Conservation (phyloP, 345 rosid species). For the Corymbia maculata region DNA sequence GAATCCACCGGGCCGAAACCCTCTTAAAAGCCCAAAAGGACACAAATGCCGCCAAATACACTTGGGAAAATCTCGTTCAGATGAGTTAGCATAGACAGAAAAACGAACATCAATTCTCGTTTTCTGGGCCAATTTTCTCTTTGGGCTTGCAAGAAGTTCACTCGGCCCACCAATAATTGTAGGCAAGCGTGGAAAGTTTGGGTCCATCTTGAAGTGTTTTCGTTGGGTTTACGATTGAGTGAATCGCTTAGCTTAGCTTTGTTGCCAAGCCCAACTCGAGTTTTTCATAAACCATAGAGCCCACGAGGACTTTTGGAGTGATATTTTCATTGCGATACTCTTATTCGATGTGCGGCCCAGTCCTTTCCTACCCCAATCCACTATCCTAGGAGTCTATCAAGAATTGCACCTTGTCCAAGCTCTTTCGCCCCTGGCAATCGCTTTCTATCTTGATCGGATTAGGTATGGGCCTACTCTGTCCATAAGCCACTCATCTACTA, state of each 20-base stretch:
- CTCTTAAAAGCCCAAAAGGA: background rate
- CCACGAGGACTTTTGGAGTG: background rate
- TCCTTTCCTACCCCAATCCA: background rate
- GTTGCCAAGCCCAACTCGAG: background rate
- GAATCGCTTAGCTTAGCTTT: background rate
- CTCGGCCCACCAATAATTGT: background rate
- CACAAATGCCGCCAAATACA: background rate
- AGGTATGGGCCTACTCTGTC: background rate
- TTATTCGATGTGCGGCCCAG: background rate
- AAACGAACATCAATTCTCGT: background rate
- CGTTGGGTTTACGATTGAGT: background rate
- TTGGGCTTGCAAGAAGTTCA: background rate
- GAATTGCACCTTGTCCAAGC: background rate
- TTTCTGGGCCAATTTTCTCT: background rate
- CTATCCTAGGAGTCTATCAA: background rate
- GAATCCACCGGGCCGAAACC: background rate
- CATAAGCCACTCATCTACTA: background rate
- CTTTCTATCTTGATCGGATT: background rate
- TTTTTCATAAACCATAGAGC: background rate
- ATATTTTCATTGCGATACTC: background rate
- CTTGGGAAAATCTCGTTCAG: background rate
- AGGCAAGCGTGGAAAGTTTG: background rate
- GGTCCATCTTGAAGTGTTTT: background rate
- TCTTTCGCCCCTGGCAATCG: background rate
- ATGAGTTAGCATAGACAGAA: background rate